A percentile compares a stretch with the other conserved stretches of the same genome.
phyloP scores from a whole-genome alignment of 495 filamentous ascomycete genomes.

The Halenospora varia region DNA sequence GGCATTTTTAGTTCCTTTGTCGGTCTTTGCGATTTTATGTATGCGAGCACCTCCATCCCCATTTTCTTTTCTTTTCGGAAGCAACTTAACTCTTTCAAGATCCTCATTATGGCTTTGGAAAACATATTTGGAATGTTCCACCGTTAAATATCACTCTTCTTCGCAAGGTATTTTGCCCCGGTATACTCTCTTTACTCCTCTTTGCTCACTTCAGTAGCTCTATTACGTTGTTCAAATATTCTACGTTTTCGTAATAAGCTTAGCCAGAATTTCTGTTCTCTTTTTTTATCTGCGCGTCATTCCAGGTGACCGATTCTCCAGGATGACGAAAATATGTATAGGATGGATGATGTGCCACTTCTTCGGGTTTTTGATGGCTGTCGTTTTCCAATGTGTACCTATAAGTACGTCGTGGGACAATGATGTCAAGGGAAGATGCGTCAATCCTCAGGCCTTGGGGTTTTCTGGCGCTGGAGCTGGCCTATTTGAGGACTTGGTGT shows the following conservation, averaged over 20 bases:
- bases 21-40: constrained; percentile 9
- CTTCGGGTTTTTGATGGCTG: constrained; percentile 26
- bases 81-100: neutral
- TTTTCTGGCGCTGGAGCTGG: constrained; percentile 32
- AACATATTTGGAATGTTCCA: constrained; percentile 8
- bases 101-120: constrained; percentile 11
- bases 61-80: no score
- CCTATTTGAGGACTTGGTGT: constrained; percentile 37
- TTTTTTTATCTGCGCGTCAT: constrained; percentile 51
- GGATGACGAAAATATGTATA: constrained; percentile 29
- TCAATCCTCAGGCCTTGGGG: constrained; percentile 31
- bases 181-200: neutral
- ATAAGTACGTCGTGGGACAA: constrained; percentile 35
- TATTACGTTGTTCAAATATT: constrained; percentile 36
- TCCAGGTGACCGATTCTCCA: constrained; percentile 34
- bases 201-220: constrained; percentile 23
- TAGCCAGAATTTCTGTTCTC: constrained; percentile 46
- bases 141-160: neutral
- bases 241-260: constrained; percentile 35
- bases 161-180: neutral
- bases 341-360: constrained; percentile 29
- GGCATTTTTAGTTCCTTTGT: constrained; percentile 4
- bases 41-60: neutral
- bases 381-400: constrained; percentile 40
- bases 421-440: constrained; percentile 32